phyloP scores from a whole-genome alignment of 75 land plant genomes.

The Cunninghamia lanceolata region DNA sequence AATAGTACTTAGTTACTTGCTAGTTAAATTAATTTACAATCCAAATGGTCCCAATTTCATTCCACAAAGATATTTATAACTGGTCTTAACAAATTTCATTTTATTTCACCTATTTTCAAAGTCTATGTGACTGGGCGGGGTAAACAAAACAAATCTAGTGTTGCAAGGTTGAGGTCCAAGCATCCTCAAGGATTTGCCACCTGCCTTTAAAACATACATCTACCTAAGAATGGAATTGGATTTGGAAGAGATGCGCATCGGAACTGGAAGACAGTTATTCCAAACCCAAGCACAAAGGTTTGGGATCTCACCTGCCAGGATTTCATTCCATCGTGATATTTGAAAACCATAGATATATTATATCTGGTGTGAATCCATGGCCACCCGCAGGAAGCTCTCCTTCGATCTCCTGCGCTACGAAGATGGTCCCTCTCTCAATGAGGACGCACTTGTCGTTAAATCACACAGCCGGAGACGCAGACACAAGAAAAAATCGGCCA shows the following conservation, averaged over 20 bases:
- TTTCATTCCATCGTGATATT: background rate
- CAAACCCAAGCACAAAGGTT: background rate
- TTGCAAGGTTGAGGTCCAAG: too few species aligned
- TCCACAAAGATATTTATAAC: too few species aligned
- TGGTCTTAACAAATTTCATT: too few species aligned
- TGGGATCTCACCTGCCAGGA: background rate
- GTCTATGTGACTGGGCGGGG: too few species aligned
- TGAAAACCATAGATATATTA: too few species aligned
- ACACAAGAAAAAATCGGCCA: conserved; percentile 1
- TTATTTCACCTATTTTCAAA: too few species aligned
- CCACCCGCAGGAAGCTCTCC: conserved; percentile 34
- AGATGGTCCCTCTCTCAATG: background rate
- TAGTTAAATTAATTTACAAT: too few species aligned
- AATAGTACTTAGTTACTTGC: too few species aligned
- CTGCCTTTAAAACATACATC: too few species aligned
- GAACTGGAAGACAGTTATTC: background rate
- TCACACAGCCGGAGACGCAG: conserved; percentile 7
- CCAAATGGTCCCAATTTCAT: too few species aligned
- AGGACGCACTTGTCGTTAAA: background rate
- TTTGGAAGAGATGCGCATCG: background rate
- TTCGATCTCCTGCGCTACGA: conserved; percentile 26
- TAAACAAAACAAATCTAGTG: too few species aligned
- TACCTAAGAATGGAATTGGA: background rate
- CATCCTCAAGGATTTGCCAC: too few species aligned
- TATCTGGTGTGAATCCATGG: conserved; percentile 17